Evolutionary conservation across 495 filamentous ascomycete genomes (phyloP).

Genomic region (Corynascus novoguineensis): DNA sequence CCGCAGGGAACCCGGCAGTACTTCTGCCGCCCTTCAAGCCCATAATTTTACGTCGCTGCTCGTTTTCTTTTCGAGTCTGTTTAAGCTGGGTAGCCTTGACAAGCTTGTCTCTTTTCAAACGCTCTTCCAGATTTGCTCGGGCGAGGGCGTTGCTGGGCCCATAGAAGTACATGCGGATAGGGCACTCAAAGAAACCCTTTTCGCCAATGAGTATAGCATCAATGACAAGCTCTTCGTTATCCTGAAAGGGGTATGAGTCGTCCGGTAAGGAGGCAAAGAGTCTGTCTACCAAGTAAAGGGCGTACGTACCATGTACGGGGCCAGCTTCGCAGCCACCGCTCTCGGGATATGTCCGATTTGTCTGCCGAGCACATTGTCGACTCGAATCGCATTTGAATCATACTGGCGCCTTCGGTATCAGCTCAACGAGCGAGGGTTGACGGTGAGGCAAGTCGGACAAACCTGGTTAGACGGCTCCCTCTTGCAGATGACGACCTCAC

Average conservation of each 20-base stretch:
- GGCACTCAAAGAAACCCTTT: conserved; percentile 63
- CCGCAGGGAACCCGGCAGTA: conserved; percentile 28
- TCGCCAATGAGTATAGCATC: conserved; percentile 57
- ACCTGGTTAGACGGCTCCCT: conserved; percentile 64
- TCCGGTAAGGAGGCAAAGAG: background rate
- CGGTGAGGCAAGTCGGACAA: conserved; percentile 7
- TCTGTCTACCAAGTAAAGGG: no score
- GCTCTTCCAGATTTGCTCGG: conserved; percentile 49
- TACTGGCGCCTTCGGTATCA: conserved; percentile 34
- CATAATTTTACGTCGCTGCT: conserved; percentile 36
- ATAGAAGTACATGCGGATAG: conserved; percentile 60
- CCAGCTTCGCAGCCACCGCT: conserved; percentile 60
- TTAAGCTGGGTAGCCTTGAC: conserved; percentile 43
- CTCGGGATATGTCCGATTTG: conserved; percentile 81
- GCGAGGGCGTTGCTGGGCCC: conserved; percentile 53
- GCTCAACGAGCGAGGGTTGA: background rate
- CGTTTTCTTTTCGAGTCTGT: conserved; percentile 47
- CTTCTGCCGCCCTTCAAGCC: conserved; percentile 31
- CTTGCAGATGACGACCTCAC: conserved; percentile 63
- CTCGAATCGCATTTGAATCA: conserved; percentile 72
- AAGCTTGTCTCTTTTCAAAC: conserved; percentile 58
- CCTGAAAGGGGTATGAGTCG: conserved; percentile 19
- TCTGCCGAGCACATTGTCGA: conserved; percentile 68
- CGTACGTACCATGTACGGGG: conserved; percentile 57
- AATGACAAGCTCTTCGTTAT: conserved; percentile 45